Base-by-base conservation (phyloP, 2,329 filamentous ascomycete genomes). In the Penicillium digitatum region DNA sequence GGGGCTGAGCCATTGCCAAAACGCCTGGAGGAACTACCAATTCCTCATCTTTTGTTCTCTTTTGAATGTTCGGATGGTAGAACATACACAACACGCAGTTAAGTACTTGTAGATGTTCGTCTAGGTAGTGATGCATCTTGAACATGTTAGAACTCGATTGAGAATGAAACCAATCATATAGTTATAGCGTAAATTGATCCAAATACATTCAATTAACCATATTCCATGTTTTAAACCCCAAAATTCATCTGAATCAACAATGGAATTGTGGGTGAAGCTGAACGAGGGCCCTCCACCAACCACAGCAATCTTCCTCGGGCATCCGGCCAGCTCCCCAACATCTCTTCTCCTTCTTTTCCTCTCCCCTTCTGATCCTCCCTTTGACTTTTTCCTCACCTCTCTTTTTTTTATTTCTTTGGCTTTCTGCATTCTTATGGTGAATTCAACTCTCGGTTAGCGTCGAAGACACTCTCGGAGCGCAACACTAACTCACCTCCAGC, bases 401-500 rank as follows among this genome's bases (percentile, higher is more conserved):
- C 32, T 56, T 58, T 59, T 56, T 60, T 61, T 61, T 60, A 59
- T 51, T 52, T 52, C 57, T 58, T 59, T 57, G 60, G 46, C 38
- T 59, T 62, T 58, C 56, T 56, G 52, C 53, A 60, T 57, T 43
- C 26, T 40, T 52, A 54, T 29, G 45, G 51, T 50, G 47, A 47
- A 49, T 44, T 51, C 24, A 47, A 26, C 45, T 51, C 27, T 54
- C 56, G 39, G 54, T 62, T 50, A 47, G 58, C 60, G 9, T 35
- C 51, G 29, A 45, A 35, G 26, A 51, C 38, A 42, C 48, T 51
- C 40, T 52, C 29, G 29, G 43, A 34, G 43, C 43, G 29, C 43
- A 45, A 32, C 43, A 66, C 67, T 64, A 65, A 65, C 52, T 40
- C 62, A 59, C 14, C 43, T 71, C 69, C 70, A 71, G 68, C 68